Conservation (phyloP, 2,329 filamentous ascomycete genomes). For the Xylaria sp. region DNA sequence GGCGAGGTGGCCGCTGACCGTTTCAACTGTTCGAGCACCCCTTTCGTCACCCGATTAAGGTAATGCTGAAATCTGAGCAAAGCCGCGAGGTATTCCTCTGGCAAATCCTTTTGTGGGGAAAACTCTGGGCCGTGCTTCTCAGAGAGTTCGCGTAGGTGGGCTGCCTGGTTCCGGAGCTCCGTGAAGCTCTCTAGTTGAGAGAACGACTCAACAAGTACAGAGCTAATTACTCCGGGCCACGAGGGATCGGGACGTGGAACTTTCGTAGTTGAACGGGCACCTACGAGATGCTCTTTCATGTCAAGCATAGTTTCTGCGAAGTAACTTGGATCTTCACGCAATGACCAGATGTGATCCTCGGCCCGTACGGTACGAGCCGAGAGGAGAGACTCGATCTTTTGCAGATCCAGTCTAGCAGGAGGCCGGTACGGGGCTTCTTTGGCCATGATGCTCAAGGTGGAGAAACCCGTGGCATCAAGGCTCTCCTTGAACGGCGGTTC, state of each 20-base stretch:
- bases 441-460: slow-evolving; percentile 55
- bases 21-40: slow-evolving; percentile 47
- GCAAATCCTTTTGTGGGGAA: slow-evolving; percentile 51
- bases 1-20: slow-evolving; percentile 53
- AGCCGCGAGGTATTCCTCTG: slow-evolving; percentile 53
- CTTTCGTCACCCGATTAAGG: slow-evolving; percentile 51
- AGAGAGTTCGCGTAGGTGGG: slow-evolving; percentile 47
- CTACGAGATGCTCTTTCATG: slow-evolving; percentile 58
- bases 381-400: slow-evolving; percentile 57
- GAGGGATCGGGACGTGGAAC: slow-evolving; percentile 28
- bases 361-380: slow-evolving; percentile 54
- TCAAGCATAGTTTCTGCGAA: slow-evolving; percentile 60
- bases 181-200: slow-evolving; percentile 54
- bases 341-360: slow-evolving; percentile 65
- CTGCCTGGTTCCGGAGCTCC: slow-evolving; percentile 51
- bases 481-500: slow-evolving; percentile 52
- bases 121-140: slow-evolving; percentile 50
- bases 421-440: slow-evolving; percentile 64
- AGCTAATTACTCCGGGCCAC: slow-evolving; percentile 55
- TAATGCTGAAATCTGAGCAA: slow-evolving; percentile 56
- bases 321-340: slow-evolving; percentile 70
- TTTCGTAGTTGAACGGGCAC: slow-evolving; percentile 45
- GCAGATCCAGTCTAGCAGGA: slow-evolving; percentile 60
- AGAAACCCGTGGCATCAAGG: slow-evolving; percentile 49
- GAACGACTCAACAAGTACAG: slow-evolving; percentile 50